Conservation (phyloP, 768 basidiomycete species). For the Russula sp. region DNA sequence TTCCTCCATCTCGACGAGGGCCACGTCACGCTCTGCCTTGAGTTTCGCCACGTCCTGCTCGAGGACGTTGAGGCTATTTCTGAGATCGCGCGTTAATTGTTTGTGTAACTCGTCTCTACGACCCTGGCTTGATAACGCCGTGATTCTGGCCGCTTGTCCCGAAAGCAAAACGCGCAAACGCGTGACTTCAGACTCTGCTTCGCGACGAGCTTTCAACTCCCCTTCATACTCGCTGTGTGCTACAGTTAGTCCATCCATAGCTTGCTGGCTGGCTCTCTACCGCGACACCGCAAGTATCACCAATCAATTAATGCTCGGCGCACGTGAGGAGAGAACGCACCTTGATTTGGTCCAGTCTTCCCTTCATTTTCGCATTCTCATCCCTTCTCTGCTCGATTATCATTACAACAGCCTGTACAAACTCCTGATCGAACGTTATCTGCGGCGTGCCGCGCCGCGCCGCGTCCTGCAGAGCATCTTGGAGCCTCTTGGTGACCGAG, state of each 20-base stretch:
- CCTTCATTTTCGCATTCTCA: slow-evolving; percentile 58
- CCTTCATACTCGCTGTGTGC: slow-evolving; percentile 93
- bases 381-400: slow-evolving; percentile 58
- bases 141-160: slow-evolving; percentile 81
- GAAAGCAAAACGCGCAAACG: slow-evolving; percentile 78
- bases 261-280: slow-evolving; percentile 86
- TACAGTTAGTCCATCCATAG: slow-evolving; percentile 85
- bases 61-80: slow-evolving; percentile 64
- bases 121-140: slow-evolving; percentile 75
- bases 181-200: slow-evolving; percentile 89
- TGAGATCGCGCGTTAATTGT: slow-evolving; percentile 71
- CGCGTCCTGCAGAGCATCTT: slow-evolving; percentile 55
- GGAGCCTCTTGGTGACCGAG: slow-evolving; percentile 42
- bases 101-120: slow-evolving; percentile 72
- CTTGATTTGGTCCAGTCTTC: slow-evolving; percentile 80
- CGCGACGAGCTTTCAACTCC: slow-evolving; percentile 79
- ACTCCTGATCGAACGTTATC: slow-evolving; percentile 62
- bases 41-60: slow-evolving; percentile 84
- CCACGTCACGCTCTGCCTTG: slow-evolving; percentile 84
- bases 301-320: background rate
- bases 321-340: slow-evolving; percentile 37
- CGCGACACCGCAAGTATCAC: background rate
- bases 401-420: slow-evolving; percentile 62
- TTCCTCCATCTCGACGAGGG: slow-evolving; percentile 91
- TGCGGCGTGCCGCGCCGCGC: slow-evolving; percentile 51